These are phyloP conservation scores for Phallus indusiatus DNA, from an alignment of 768 basidiomycete species.

Conservation along the genomic window DNA sequence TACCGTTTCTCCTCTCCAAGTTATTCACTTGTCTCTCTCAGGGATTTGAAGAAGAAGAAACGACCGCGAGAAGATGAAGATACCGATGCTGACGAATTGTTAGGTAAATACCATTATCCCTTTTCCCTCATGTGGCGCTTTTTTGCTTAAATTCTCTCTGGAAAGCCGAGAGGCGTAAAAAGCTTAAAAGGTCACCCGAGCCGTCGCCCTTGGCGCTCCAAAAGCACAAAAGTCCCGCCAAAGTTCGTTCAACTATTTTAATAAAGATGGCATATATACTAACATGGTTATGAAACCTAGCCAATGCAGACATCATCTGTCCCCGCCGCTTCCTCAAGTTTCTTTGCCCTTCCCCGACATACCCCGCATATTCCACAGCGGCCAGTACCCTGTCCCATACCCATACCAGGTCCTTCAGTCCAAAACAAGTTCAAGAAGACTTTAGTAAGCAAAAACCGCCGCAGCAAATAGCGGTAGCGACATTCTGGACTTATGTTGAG, in stretches of 20 bases:
- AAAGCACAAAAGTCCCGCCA: conserved; percentile 23
- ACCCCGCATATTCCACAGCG: conserved; percentile 46
- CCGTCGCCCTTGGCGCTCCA: conserved; percentile 46
- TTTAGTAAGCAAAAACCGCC: conserved; percentile 80
- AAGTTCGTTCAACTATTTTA: conserved; percentile 1
- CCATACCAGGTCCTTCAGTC: conserved; percentile 76
- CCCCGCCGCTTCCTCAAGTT: conserved; percentile 17
- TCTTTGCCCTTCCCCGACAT: conserved; percentile 49
- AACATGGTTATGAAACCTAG: not conserved
- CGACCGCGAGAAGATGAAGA: conserved; percentile 68
- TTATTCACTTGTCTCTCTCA: not conserved
- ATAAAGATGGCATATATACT: not conserved
- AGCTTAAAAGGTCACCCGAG: conserved; percentile 49
- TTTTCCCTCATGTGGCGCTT: conserved; percentile 5
- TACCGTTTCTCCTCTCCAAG: not conserved
- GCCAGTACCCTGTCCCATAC: conserved; percentile 52
- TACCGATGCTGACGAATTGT: conserved; percentile 47
- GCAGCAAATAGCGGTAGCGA: conserved; percentile 54
- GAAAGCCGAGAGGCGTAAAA: conserved; percentile 40
- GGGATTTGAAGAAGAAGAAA: conserved; percentile 39
- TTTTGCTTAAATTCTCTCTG: conserved; percentile 7
- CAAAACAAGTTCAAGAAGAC: conserved; percentile 78
- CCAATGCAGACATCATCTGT: conserved; percentile 25
- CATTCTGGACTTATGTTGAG: conserved; percentile 85
- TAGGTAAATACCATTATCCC: conserved; percentile 3